Percentiles rank a stretch among this genome's conserved stretches.
phyloP scores from a whole-genome alignment of 805 yeast genomes.

The Candida boidinii region DNA sequence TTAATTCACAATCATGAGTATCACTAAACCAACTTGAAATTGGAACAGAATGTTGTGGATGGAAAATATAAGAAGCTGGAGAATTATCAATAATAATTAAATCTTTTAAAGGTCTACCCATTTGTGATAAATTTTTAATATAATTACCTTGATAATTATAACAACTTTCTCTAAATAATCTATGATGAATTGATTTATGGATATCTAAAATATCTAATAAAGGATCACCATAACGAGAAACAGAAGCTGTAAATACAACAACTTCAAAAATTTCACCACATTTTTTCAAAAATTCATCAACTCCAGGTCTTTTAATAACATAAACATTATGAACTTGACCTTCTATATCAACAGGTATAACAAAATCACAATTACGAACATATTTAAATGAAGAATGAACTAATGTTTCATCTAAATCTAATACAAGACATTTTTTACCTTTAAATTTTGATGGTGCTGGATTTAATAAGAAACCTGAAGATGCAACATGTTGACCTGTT shows the following conservation, averaged over 20 bases:
- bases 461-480: constrained; percentile 60
- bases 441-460: constrained; percentile 39
- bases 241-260: constrained; percentile 95
- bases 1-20: constrained; percentile 90
- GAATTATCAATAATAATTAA: constrained; percentile 91
- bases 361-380: constrained; percentile 88
- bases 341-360: constrained; percentile 95
- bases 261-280: constrained; percentile 89
- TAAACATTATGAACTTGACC: constrained; percentile 88
- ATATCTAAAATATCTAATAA: constrained; percentile 79
- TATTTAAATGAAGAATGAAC: constrained; percentile 94
- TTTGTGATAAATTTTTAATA: constrained; percentile 86
- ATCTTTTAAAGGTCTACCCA: constrained; percentile 85
- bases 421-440: constrained; percentile 74
- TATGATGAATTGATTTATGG: constrained; percentile 71
- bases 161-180: constrained; percentile 92
- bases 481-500: constrained; percentile 61
- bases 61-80: constrained; percentile 96
- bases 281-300: constrained; percentile 77
- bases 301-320: constrained; percentile 96
- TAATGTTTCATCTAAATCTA: constrained; percentile 92
- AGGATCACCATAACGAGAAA: constrained; percentile 93
- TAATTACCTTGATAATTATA: constrained; percentile 90
- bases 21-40: constrained; percentile 98
- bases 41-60: constrained; percentile 97